A percentile compares a stretch with the other conserved stretches of the same genome.
Conservation (phyloP, 2,329 filamentous ascomycete species). For the Penicillium concentricum region DNA sequence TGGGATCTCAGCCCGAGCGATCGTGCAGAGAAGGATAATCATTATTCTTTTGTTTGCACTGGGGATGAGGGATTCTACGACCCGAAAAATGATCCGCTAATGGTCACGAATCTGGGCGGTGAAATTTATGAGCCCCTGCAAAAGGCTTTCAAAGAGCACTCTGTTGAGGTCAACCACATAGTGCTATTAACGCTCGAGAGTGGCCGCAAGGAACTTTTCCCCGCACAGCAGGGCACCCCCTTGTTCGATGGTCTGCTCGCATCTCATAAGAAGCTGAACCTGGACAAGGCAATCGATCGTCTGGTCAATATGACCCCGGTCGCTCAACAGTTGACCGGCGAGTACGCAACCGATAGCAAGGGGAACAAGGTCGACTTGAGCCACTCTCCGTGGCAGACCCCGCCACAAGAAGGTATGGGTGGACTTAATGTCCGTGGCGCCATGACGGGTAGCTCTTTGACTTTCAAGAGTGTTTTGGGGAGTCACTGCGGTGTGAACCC, state of each 20-base stretch:
- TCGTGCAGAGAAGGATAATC: slow-evolving; percentile 18
- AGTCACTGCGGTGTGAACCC: slow-evolving; percentile 44
- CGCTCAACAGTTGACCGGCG: slow-evolving; percentile 38
- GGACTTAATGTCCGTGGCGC: slow-evolving; percentile 40
- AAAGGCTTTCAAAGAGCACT: slow-evolving; percentile 27
- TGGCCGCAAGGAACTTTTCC: slow-evolving; percentile 43
- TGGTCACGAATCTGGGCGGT: slow-evolving; percentile 38
- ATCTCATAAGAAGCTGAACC: slow-evolving; percentile 24
- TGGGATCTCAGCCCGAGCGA: slow-evolving; percentile 25
- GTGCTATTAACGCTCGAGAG: slow-evolving; percentile 42
- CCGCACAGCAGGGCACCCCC: slow-evolving; percentile 35
- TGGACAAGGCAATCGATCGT: slow-evolving; percentile 26
- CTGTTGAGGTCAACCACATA: slow-evolving; percentile 40
- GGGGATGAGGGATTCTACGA: slow-evolving; percentile 29
- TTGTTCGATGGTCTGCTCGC: slow-evolving; percentile 36
- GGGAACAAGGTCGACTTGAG: slow-evolving; percentile 23
- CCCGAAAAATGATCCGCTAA: slow-evolving; percentile 36
- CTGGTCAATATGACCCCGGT: slow-evolving; percentile 31
- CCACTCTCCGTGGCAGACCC: slow-evolving; percentile 21
- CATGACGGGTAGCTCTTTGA: slow-evolving; percentile 39
- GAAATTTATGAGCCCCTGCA: slow-evolving; percentile 32
- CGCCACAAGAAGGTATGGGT: slow-evolving; percentile 25
- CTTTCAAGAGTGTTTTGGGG: slow-evolving; percentile 40
- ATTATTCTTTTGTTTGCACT: slow-evolving; percentile 16
- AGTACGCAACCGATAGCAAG: slow-evolving; percentile 33